Base-by-base conservation (phyloP, 1,284 basidiomycete genomes). In the Ustilago trichophora region DNA sequence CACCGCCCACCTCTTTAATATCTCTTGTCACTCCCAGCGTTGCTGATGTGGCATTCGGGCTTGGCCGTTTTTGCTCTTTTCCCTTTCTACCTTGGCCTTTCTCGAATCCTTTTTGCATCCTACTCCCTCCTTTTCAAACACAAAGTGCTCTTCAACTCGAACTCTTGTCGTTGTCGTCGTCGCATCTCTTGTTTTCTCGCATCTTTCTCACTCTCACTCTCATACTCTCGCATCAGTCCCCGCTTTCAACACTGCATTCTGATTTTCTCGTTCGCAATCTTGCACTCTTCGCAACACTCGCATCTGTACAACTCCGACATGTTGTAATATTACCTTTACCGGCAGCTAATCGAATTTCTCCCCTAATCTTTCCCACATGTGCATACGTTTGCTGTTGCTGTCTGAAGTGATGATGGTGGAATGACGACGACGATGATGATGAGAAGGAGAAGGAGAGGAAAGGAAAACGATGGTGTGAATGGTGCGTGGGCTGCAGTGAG, bases 261-360 rank as follows among this genome's bases (percentile, higher is more conserved):
- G 60, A 60, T 60, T n/a, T 18, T 36, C 22, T 27, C 37, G 32
- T 50, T 55, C 27, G 25, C 26, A 42, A 40, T 37, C 32, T 50
- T 44, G 50, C 51, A 60, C 18, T 22, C 26, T 40, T 44, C 40
- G 42, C 49, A 12, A 45, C 47, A 49, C 53, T 64, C 50, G 58
- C 65, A 68, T 68, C 48, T 57, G 52, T 67, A 62, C 65, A 62
- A 62, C 58, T 68, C 65, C 58, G 65, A 68, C 65, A 62, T 68
- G 65, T 58, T 68, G 58, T 63, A 58, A 47, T 62, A 49, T 27
- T 59, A 65, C 29, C 21, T 3, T 41, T 33, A 16, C 37, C 47
- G 51, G 43, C 55, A 54, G 50, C 55, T 54, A 65, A 65, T 58
- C 50, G 34, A 32, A 48, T 44, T 22, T 35, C 19, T n/a, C n/a